Conservation (phyloP, 495 filamentous ascomycete genomes). For the Glonium stellatum region DNA sequence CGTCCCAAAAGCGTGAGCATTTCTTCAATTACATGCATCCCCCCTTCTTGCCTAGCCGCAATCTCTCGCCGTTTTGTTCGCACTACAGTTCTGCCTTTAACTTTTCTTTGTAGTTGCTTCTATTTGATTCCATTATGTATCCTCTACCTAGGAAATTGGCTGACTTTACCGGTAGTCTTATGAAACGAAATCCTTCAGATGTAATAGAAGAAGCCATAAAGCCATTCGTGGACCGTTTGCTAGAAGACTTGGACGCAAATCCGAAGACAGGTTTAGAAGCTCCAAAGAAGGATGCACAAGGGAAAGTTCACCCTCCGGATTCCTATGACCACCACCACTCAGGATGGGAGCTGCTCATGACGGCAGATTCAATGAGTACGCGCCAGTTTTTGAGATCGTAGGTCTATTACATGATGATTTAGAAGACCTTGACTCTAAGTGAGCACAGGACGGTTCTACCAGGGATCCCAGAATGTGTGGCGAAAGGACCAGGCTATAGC, state of each 20-base stretch:
- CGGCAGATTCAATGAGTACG: conserved; percentile 5
- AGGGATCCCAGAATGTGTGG: too few relatives aligned
- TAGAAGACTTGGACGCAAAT: not conserved
- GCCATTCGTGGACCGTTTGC: not conserved
- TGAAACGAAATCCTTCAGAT: not conserved
- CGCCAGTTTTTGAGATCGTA: conserved; percentile 5
- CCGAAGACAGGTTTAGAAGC: too few relatives aligned
- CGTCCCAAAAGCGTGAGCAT: not conserved
- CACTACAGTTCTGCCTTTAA: too few relatives aligned
- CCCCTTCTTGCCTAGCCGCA: not conserved
- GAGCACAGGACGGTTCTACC: too few relatives aligned
- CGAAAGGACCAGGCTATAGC: conserved; percentile 1
- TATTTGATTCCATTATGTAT: not conserved
- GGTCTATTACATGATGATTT: not conserved
- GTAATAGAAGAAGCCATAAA: not conserved
- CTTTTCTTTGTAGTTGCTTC: too few relatives aligned
- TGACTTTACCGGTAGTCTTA: not conserved
- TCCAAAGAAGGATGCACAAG: too few relatives aligned
- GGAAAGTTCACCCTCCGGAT: too few relatives aligned
- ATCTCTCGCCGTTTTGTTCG: too few relatives aligned
- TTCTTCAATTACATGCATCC: not conserved
- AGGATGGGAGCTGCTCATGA: not conserved
- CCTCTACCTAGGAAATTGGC: not conserved
- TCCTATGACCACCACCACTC: too few relatives aligned
- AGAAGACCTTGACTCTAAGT: too few relatives aligned